Conservation (phyloP, 2,329 filamentous ascomycete species). For the Clonostachys solani region DNA sequence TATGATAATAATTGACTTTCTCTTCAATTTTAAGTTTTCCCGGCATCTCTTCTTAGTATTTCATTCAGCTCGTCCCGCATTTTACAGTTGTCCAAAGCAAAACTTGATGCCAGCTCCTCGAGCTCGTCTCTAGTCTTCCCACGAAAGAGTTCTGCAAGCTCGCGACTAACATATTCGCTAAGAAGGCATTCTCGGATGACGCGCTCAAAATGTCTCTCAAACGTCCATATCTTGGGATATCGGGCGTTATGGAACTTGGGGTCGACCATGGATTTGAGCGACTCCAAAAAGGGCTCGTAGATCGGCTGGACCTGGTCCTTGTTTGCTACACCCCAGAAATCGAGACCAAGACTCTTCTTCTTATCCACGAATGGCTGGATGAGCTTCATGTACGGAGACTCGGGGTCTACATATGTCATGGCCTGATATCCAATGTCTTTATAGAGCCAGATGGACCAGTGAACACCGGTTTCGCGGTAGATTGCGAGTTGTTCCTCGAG, state of each 20-base stretch:
- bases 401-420: constrained; percentile 43
- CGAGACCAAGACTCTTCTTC: constrained; percentile 47
- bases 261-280: not conserved
- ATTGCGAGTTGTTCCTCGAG: constrained; percentile 33
- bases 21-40: not conserved
- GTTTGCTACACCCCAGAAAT: constrained; percentile 44
- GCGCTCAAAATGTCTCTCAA: too few species aligned
- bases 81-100: constrained; percentile 49
- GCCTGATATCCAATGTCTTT: constrained; percentile 54
- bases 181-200: too few species aligned
- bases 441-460: constrained; percentile 58
- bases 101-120: constrained; percentile 45
- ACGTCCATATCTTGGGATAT: too few species aligned
- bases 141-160: constrained; percentile 50
- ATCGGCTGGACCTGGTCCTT: constrained; percentile 24
- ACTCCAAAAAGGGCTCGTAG: constrained; percentile 29
- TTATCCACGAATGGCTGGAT: constrained; percentile 49
- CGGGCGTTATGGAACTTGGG: too few species aligned
- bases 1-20: not conserved
- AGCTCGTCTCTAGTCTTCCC: constrained; percentile 45
- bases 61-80: constrained; percentile 46
- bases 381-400: constrained; percentile 43
- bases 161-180: constrained; percentile 21
- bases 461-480: constrained; percentile 25
- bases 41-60: constrained; percentile 38